phyloP scores from a whole-genome alignment of 331 rosid genomes.

The Acacia concinna region DNA sequence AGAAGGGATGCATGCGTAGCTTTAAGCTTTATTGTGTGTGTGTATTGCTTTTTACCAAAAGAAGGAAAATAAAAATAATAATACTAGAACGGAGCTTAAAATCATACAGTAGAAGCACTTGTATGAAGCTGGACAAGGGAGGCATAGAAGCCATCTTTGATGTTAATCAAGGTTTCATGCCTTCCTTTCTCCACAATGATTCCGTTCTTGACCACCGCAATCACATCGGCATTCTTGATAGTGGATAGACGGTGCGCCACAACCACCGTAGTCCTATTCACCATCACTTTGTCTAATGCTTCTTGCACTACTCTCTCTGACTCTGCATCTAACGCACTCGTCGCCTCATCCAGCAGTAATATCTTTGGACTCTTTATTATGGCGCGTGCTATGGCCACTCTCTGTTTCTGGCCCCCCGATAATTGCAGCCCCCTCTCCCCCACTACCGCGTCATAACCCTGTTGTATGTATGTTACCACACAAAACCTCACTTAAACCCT shows the following conservation, averaged over 20 bases:
- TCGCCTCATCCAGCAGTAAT: slow-evolving; percentile 58
- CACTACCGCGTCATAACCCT: slow-evolving; percentile 57
- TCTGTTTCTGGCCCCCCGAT: slow-evolving; percentile 61
- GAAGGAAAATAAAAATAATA: neutral
- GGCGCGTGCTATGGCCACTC: slow-evolving; percentile 64
- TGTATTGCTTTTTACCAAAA: neutral
- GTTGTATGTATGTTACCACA: no score
- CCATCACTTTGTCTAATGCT: slow-evolving; percentile 58
- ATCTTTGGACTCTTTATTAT: slow-evolving; percentile 57
- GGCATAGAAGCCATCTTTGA: slow-evolving; percentile 48
- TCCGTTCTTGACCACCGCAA: slow-evolving; percentile 57
- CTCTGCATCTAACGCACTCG: slow-evolving; percentile 62
- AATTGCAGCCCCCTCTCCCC: slow-evolving; percentile 58
- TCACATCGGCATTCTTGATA: slow-evolving; percentile 49
- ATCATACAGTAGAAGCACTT: slow-evolving; percentile 34
- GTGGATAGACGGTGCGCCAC: slow-evolving; percentile 66
- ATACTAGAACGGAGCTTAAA: neutral
- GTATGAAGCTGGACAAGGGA: slow-evolving; percentile 46
- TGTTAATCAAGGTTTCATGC: slow-evolving; percentile 43
- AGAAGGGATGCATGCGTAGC: neutral
- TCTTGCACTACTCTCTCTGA: slow-evolving; percentile 67
- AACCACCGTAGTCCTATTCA: slow-evolving; percentile 51
- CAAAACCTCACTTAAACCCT: neutral
- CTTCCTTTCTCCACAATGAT: slow-evolving; percentile 52
- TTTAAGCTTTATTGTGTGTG: neutral